A percentile compares a stretch with the other conserved stretches of the same genome.
These are phyloP conservation scores for Aquanectria penicillioides DNA, from an alignment of 2,329 filamentous ascomycete genomes.

Conservation along the genomic window DNA sequence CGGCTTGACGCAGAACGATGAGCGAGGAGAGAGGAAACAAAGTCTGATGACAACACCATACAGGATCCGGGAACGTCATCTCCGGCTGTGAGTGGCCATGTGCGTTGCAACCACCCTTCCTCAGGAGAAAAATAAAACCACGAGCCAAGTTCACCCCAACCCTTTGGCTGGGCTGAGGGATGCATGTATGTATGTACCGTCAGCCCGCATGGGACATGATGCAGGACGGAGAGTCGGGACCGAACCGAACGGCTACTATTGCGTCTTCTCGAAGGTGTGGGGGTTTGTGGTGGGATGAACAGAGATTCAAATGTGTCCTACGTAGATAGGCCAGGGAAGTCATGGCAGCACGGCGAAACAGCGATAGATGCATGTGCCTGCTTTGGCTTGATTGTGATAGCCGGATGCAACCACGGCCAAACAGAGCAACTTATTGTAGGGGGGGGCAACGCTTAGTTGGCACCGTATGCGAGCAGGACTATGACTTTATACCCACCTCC, in stretches of 20 bases:
- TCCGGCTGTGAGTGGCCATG: neutral
- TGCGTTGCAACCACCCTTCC: slow-evolving; percentile 8
- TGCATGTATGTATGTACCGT: neutral
- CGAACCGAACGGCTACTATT: neutral
- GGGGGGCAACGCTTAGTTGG: too few relatives aligned
- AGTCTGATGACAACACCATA: neutral
- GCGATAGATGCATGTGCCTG: neutral
- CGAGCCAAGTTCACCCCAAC: too few relatives aligned
- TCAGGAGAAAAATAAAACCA: too few relatives aligned
- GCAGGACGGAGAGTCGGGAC: neutral
- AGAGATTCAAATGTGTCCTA: slow-evolving; percentile 2
- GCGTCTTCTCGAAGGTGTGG: neutral
- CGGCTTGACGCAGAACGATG: neutral
- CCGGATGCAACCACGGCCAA: neutral
- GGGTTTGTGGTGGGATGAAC: neutral
- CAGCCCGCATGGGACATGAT: slow-evolving; percentile 13
- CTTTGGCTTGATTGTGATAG: neutral
- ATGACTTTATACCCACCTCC: too few relatives aligned
- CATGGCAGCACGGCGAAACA: neutral
- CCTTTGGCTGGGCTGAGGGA: neutral
- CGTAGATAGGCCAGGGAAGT: slow-evolving; percentile 4
- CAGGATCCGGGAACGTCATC: neutral
- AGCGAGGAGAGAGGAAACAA: neutral
- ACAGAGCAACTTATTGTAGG: neutral
- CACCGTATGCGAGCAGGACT: too few relatives aligned